Conservation (phyloP, 2,329 filamentous ascomycete genomes). For the Aureobasidium melanogenum region DNA sequence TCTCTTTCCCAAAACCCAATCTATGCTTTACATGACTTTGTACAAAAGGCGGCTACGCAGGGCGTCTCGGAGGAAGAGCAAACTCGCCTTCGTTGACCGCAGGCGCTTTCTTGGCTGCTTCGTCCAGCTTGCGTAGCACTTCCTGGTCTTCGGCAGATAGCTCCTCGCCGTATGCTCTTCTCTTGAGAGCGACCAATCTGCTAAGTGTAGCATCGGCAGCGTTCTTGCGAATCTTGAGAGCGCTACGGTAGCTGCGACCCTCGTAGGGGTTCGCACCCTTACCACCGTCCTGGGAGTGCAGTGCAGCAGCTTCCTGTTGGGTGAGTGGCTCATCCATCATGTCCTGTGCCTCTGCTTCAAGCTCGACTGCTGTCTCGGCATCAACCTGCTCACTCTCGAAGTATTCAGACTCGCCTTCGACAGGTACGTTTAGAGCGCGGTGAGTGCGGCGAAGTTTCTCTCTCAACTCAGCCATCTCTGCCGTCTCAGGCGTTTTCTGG, state of each 20-base stretch:
- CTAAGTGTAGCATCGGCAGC: conserved; percentile 11
- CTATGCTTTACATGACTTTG: conserved; percentile 9
- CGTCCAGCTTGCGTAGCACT: conserved; percentile 5
- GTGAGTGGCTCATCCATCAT: conserved; percentile 13
- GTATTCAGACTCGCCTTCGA: neutral
- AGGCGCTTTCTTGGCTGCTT: neutral
- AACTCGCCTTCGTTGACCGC: neutral
- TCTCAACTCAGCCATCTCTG: conserved; percentile 10
- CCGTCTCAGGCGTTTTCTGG: neutral
- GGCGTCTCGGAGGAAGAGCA: neutral
- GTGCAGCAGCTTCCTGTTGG: conserved; percentile 8
- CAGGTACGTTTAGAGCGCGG: neutral
- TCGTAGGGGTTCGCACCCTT: conserved; percentile 9
- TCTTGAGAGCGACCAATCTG: conserved; percentile 14
- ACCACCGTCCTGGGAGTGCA: neutral
- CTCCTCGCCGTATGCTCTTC: conserved; percentile 12
- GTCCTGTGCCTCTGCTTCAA: conserved; percentile 8
- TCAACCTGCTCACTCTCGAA: neutral
- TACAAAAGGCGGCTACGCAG: neutral
- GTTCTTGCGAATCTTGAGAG: conserved; percentile 7
- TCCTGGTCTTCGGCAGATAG: conserved; percentile 11
- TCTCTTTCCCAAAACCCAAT: neutral
- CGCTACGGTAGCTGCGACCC: neutral
- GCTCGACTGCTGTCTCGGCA: neutral
- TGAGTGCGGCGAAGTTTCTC: neutral